Evolutionary conservation across 495 filamentous ascomycete species (phyloP).

Genomic region (Penicillium herquei): DNA sequence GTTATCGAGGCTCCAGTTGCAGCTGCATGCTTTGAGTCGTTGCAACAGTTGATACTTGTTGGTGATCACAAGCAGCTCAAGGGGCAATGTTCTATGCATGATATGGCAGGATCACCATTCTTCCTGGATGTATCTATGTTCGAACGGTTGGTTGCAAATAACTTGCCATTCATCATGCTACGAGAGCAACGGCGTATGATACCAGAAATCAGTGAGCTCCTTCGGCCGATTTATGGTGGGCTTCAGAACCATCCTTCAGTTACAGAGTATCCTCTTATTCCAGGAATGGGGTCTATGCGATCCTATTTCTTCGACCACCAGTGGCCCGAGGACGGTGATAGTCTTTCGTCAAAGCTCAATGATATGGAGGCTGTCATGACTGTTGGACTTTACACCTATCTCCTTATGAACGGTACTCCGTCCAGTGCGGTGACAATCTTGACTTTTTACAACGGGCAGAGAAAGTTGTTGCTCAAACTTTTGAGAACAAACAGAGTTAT

Average conservation of each 20-base stretch:
- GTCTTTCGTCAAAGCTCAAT: constrained; percentile 70
- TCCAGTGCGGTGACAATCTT: constrained; percentile 72
- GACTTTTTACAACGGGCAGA: constrained; percentile 90
- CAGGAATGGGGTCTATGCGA: constrained; percentile 74
- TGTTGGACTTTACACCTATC: constrained; percentile 66
- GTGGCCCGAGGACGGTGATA: constrained; percentile 64
- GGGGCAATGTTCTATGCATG: constrained; percentile 55
- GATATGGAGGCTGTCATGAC: constrained; percentile 76
- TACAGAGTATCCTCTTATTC: constrained; percentile 55
- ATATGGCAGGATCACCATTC: constrained; percentile 56
- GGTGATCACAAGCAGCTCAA: constrained; percentile 76
- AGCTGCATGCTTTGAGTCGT: constrained; percentile 61
- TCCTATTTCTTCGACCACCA: constrained; percentile 72
- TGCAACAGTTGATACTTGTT: constrained; percentile 73
- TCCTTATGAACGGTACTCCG: constrained; percentile 63
- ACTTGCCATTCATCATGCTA: constrained; percentile 60
- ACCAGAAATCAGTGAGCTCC: constrained; percentile 62
- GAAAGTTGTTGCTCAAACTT: constrained; percentile 56
- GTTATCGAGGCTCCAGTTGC: constrained; percentile 65
- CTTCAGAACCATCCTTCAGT: constrained; percentile 73
- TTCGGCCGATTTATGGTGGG: constrained; percentile 64
- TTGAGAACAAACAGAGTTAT: constrained; percentile 54
- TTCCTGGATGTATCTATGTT: constrained; percentile 69
- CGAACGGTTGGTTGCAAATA: constrained; percentile 72
- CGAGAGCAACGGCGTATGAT: constrained; percentile 69